Evolutionary conservation across 345 rosid species (phyloP).

Genomic region (Noccaea caerulescens): DNA sequence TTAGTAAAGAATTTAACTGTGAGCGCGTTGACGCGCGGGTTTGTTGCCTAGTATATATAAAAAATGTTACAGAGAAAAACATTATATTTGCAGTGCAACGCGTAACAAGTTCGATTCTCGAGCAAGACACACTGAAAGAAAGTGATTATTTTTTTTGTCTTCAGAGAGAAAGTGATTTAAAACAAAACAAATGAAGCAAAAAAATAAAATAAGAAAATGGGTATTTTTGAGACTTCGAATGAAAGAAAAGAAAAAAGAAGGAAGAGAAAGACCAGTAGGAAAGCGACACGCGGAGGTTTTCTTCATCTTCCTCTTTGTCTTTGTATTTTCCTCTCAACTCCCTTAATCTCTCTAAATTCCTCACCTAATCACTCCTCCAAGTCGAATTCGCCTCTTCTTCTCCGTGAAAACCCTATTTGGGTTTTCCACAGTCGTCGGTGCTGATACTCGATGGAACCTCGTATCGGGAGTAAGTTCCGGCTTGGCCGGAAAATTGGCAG

Average conservation of each 20-base stretch:
- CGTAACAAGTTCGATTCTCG: no score
- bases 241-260: neutral
- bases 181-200: no score
- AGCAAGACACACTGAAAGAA: no score
- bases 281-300: conserved; percentile 41
- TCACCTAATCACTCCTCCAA: conserved; percentile 18
- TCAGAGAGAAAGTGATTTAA: no score
- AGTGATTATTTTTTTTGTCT: no score
- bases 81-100: no score
- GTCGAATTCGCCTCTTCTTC: conserved; percentile 4
- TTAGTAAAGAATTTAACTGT: no score
- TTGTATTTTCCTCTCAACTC: neutral
- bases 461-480: conserved; percentile 79
- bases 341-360: conserved; percentile 24
- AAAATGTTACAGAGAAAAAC: no score
- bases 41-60: no score
- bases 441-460: conserved; percentile 64
- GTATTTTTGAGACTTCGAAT: no score
- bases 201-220: no score
- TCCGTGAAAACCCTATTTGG: conserved; percentile 21
- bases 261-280: conserved; percentile 25
- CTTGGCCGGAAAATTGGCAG: conserved; percentile 95
- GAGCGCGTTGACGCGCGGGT: no score
- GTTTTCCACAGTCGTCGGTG: neutral
- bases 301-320: conserved; percentile 6